Percentiles rank a stretch among this genome's conserved stretches.
These are phyloP conservation scores for Aspergillus sergii DNA, from an alignment of 2,329 filamentous ascomycete genomes.

Conservation along the genomic window DNA sequence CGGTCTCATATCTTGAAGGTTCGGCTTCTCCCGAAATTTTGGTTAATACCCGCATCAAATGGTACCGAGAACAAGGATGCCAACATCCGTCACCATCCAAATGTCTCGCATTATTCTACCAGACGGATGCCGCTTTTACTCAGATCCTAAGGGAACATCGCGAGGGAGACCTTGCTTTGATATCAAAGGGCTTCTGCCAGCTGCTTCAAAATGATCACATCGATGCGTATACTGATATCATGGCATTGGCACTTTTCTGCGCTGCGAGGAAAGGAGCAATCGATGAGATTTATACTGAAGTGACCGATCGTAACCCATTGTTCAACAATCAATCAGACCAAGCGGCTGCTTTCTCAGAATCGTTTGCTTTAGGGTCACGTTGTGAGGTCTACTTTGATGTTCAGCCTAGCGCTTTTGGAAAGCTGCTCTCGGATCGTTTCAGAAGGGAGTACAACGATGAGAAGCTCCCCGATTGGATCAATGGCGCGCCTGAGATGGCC, in stretches of 20 bases:
- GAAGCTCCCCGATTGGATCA: slow-evolving; percentile 54
- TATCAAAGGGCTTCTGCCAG: slow-evolving; percentile 42
- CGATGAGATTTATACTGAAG: slow-evolving; percentile 65
- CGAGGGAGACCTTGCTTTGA: slow-evolving; percentile 37
- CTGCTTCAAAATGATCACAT: slow-evolving; percentile 36
- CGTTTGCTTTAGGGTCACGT: slow-evolving; percentile 64
- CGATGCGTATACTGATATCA: slow-evolving; percentile 56
- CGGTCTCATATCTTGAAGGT: slow-evolving; percentile 45
- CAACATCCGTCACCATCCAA: slow-evolving; percentile 34
- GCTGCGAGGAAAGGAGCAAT: slow-evolving; percentile 59
- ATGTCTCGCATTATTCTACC: slow-evolving; percentile 43
- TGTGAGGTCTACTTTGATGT: slow-evolving; percentile 66
- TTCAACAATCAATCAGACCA: slow-evolving; percentile 65
- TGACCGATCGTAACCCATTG: slow-evolving; percentile 63
- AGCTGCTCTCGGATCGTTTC: slow-evolving; percentile 45
- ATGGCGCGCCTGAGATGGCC: slow-evolving; percentile 52
- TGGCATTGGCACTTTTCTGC: slow-evolving; percentile 61
- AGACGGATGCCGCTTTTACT: slow-evolving; percentile 36
- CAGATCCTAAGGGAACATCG: slow-evolving; percentile 31
- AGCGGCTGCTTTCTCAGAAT: slow-evolving; percentile 65
- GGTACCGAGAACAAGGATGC: slow-evolving; percentile 46
- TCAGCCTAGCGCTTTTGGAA: slow-evolving; percentile 51
- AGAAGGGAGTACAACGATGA: slow-evolving; percentile 49
- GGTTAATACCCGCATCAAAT: slow-evolving; percentile 43
- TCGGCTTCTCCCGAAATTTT: slow-evolving; percentile 38